Evolutionary conservation across 768 basidiomycete genomes (phyloP).

Genomic region (Sarcodon aspratus): DNA sequence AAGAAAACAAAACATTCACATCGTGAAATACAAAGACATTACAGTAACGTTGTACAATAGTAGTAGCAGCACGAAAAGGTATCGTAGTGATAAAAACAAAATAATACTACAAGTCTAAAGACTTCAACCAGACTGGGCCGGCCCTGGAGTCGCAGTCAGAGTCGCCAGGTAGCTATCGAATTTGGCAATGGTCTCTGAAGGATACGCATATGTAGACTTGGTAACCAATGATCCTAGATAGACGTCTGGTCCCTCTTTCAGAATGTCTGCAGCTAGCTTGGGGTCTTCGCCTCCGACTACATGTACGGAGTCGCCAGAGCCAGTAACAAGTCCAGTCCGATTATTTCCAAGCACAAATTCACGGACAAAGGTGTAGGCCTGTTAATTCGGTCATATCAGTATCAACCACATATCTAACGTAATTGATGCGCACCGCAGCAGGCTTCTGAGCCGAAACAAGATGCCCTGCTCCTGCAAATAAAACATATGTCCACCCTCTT

Average conservation of each 20-base stretch:
- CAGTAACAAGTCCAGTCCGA: slow-evolving; percentile 41
- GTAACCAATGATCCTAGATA: slow-evolving; percentile 33
- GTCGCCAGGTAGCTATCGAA: slow-evolving; percentile 14
- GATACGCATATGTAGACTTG: slow-evolving; percentile 13
- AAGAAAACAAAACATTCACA: too few relatives aligned
- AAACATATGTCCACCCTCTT: slow-evolving; percentile 40
- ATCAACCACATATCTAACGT: slow-evolving; percentile 19
- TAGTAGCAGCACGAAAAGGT: too few relatives aligned
- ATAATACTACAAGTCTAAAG: too few relatives aligned
- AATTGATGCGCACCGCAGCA: slow-evolving; percentile 35
- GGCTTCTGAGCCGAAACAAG: slow-evolving; percentile 27
- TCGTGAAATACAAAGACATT: too few relatives aligned
- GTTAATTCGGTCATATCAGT: background rate
- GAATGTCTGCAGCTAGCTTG: slow-evolving; percentile 29
- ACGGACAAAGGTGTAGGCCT: slow-evolving; percentile 52
- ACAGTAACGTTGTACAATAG: too few relatives aligned
- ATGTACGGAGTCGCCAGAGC: slow-evolving; percentile 10
- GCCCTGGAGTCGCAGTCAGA: too few relatives aligned
- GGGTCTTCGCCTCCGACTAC: slow-evolving; percentile 42
- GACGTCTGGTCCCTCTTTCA: slow-evolving; percentile 47
- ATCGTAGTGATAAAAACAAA: too few relatives aligned
- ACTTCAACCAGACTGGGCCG: too few relatives aligned
- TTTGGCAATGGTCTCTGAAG: slow-evolving; percentile 19
- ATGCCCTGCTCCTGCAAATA: slow-evolving; percentile 28
- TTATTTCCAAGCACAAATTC: slow-evolving; percentile 62